Conservation (phyloP, 2,329 filamentous ascomycete species). For the Apiospora kogelbergensis region DNA sequence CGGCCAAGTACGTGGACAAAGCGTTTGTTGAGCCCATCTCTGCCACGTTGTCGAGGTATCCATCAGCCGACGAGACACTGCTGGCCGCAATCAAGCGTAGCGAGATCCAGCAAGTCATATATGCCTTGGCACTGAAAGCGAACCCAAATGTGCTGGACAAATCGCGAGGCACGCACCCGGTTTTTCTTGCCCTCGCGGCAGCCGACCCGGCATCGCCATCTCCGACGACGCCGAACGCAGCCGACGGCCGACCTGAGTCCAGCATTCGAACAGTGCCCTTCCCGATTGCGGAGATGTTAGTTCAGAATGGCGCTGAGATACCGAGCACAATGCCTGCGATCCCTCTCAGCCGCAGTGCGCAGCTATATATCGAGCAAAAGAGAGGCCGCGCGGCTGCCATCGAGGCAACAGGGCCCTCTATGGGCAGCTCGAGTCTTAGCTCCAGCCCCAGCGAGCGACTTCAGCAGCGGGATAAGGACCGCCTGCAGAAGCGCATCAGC, state of each 20-base stretch:
- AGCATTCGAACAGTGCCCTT: conserved; percentile 67
- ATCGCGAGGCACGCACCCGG: conserved; percentile 81
- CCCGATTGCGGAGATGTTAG: conserved; percentile 82
- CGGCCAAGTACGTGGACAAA: conserved; percentile 86
- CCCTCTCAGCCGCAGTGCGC: conserved; percentile 77
- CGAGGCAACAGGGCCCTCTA: conserved; percentile 41
- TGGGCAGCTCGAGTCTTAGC: conserved; percentile 47
- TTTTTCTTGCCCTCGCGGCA: conserved; percentile 88
- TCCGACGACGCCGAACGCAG: conserved; percentile 37
- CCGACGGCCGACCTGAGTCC: conserved; percentile 36
- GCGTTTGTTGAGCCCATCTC: conserved; percentile 79
- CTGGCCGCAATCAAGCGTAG: conserved; percentile 94
- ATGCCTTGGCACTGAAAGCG: conserved; percentile 81
- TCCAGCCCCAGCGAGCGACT: conserved; percentile 45
- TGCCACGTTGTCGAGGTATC: conserved; percentile 71
- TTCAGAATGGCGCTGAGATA: conserved; percentile 92
- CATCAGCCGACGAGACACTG: conserved; percentile 81
- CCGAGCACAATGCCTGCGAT: conserved; percentile 75
- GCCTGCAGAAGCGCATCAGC: conserved; percentile 76
- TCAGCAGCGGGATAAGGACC: conserved; percentile 62
- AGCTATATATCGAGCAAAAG: conserved; percentile 83
- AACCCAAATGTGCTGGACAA: conserved; percentile 86
- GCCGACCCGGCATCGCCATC: conserved; percentile 84
- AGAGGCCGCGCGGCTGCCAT: conserved; percentile 47
- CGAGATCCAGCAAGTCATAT: conserved; percentile 89